A percentile compares a stretch with the other conserved stretches of the same genome.
phyloP scores from a whole-genome alignment of 768 basidiomycete genomes.

The Mycena haematopus region DNA sequence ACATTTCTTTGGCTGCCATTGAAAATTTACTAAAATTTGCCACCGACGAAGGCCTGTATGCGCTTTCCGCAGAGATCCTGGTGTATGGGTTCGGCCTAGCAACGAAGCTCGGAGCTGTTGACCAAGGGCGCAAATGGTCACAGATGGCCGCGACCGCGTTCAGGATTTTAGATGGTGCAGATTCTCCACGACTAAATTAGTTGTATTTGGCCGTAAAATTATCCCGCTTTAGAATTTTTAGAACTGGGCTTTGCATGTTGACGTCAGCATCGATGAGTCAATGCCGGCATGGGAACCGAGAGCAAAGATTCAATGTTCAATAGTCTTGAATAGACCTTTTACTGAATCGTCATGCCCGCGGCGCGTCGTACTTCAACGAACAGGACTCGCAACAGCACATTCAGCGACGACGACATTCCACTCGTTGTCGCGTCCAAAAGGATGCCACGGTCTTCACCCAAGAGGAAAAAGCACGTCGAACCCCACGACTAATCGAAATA shows the following conservation, averaged over 20 bases:
- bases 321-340: not conserved
- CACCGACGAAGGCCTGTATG: constrained; percentile 12
- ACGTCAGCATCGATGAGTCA: not conserved
- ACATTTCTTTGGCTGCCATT: constrained; percentile 14
- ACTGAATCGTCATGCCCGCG: constrained; percentile 1
- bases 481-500: constrained; percentile 55
- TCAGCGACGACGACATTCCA: constrained; percentile 14
- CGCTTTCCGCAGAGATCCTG: constrained; percentile 15
- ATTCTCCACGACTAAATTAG: constrained; percentile 11
- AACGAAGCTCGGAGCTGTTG: not conserved
- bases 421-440: constrained; percentile 2
- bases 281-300: not conserved
- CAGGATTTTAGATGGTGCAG: constrained; percentile 14
- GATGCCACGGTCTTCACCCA: constrained; percentile 33
- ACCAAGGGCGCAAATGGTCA: constrained; percentile 6
- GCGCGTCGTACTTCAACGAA: constrained; percentile 9
- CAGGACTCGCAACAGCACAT: constrained; percentile 5
- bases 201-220: too few species aligned
- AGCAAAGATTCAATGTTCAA: too few species aligned
- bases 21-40: constrained; percentile 15
- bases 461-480: constrained; percentile 32
- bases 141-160: constrained; percentile 18
- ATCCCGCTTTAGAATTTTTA: too few species aligned
- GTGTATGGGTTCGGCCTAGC: constrained; percentile 20
- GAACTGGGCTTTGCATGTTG: too few species aligned